Evolutionary conservation across 345 rosid genomes (phyloP), one percentile per base, ranked within the genome.

Genomic region (Turritis glabra): DNA sequence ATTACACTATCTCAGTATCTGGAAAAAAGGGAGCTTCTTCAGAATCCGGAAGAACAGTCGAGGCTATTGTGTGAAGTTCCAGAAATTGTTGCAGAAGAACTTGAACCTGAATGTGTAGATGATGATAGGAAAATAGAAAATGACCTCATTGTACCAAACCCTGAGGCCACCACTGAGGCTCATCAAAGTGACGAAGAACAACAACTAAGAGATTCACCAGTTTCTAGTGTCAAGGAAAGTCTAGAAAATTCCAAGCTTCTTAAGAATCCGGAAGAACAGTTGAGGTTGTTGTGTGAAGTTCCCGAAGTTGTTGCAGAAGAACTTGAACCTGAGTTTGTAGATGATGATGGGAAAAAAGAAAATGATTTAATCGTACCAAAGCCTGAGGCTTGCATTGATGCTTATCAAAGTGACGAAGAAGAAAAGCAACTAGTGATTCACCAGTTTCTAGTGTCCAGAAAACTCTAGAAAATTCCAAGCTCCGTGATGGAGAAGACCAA

Each of bases 31-130:
- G 72, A 84, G 68, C 74, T 87, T 78, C 97, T 93, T 50, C 62
- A 74, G 76, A 85, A 81, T 61, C 82, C 86, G 13, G 82, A 78
- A 55, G 97, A 90, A 52, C 86, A 86, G 71, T 30, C 79, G 8
- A 82, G 89, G 29, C 74, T 88, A 29, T 78, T 90, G 81, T 30
- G 12, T 64, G 88, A 89, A 83, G 64, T 90, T 72, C 98, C 98
- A 0, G 73, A 86, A 69, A 83, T 90, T 68, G 62, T 84, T 64
- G 85, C 87, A 1, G 93, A 93, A 6, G 90, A 82, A 64, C 29
- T 75, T 35, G 87, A 84, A 84, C 75, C 74, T 53, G 64, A 67
- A n/a, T 19, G 66, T 63, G 81, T 72, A 12, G 84, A 82, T 29
- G 74, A 58, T 76, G 64, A 50, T 25, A 68, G 59, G 60, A 47